These are phyloP conservation scores for Ulvella scutata DNA, from an alignment of 139 green algal species.

Conservation along the genomic window DNA sequence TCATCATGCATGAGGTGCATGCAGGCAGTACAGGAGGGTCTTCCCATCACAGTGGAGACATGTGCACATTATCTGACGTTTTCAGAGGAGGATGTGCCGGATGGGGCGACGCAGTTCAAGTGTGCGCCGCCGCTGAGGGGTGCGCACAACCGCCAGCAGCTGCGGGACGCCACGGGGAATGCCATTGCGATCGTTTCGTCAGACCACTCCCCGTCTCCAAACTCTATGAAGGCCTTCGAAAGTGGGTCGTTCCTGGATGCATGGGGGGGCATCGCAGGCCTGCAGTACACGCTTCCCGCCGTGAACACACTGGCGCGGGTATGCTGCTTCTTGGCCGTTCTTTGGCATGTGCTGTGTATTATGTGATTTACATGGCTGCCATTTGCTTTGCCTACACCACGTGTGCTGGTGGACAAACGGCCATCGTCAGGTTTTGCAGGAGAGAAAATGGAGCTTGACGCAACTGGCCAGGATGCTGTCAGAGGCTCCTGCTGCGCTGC, in stretches of 20 bases:
- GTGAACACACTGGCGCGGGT: constrained; percentile 37
- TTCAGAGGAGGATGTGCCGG: constrained; percentile 39
- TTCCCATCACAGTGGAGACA: constrained; percentile 74
- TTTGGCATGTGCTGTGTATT: too few relatives aligned
- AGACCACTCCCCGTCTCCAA: constrained; percentile 80
- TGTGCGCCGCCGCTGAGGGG: constrained; percentile 66
- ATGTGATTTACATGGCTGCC: too few relatives aligned
- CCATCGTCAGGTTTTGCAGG: too few relatives aligned
- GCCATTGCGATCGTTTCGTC: constrained; percentile 60
- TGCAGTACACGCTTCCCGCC: constrained; percentile 77
- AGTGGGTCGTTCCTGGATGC: constrained; percentile 72
- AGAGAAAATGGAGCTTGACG: constrained; percentile 2
- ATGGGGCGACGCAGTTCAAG: constrained; percentile 69
- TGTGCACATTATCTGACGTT: constrained; percentile 92
- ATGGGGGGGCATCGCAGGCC: constrained; percentile 86
- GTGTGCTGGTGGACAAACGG: too few relatives aligned
- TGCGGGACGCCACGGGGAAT: constrained; percentile 31
- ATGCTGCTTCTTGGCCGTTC: constrained; percentile 6
- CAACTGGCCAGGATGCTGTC: constrained; percentile 25
- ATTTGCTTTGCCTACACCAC: too few relatives aligned
- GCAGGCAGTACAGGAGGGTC: constrained; percentile 14
- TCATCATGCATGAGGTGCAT: not conserved
- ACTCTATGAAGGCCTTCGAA: constrained; percentile 58
- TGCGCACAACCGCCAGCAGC: constrained; percentile 33
- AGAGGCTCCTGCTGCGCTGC: constrained; percentile 41